Percentiles rank a stretch among this genome's conserved stretches.
These are phyloP conservation scores for Monilinia polystroma DNA, from an alignment of 2,329 filamentous ascomycete species.

Conservation along the genomic window DNA sequence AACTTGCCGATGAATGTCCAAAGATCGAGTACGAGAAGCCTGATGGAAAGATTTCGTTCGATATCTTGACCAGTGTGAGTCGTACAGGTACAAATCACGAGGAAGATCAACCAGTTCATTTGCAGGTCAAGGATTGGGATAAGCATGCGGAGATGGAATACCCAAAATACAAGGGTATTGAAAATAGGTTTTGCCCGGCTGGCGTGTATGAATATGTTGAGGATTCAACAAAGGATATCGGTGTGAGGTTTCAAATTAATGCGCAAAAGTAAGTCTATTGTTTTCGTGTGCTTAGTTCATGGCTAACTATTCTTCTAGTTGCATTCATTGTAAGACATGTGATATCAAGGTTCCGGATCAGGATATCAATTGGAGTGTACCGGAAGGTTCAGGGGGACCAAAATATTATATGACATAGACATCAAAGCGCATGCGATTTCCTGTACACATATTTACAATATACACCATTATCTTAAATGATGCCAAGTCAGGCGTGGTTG, in stretches of 20 bases:
- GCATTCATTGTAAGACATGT: conserved; percentile 99
- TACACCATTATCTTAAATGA: neutral
- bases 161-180: conserved; percentile 85
- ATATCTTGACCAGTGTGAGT: conserved; percentile 92
- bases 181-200: conserved; percentile 95
- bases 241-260: conserved; percentile 97
- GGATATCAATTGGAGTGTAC: conserved; percentile 60
- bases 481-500: neutral
- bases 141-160: conserved; percentile 80
- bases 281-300: neutral
- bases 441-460: neutral
- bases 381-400: conserved; percentile 69
- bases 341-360: conserved; percentile 97
- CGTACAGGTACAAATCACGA: conserved; percentile 97
- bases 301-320: conserved; percentile 55
- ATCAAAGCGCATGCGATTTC: neutral
- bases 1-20: conserved; percentile 71
- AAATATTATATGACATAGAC: conserved; percentile 65
- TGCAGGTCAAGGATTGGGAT: conserved; percentile 95
- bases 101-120: conserved; percentile 94
- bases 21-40: conserved; percentile 98
- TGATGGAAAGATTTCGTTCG: conserved; percentile 91
- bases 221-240: conserved; percentile 79
- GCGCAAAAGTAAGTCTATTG: conserved; percentile 78
- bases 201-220: conserved; percentile 98